Evolutionary conservation across 129 eudicot genomes (phyloP), one percentile per base, ranked within the genome.

Genomic region (Flaveria bidentis): DNA sequence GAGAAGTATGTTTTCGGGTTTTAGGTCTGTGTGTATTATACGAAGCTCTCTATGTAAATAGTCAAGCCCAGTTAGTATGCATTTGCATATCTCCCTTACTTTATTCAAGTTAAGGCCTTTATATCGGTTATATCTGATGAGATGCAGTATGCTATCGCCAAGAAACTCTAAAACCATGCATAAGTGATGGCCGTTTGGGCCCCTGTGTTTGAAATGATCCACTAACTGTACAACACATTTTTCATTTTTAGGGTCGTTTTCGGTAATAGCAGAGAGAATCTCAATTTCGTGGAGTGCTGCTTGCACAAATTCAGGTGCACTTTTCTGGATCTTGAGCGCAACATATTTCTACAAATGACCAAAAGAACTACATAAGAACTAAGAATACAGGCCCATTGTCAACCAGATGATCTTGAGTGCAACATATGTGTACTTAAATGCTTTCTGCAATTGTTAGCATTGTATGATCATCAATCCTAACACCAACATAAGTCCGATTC

Each of bases 121-220:
- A 66, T 94, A 90, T 22, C 93, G 93, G 76, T 94, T 94, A 67
- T 87, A 87, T 80, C 85, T 84, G 58, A 87, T 91, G 47, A 94
- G 83, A 67, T 83, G 88, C 41, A 94, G 87, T 60, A 94, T 82
- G 77, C 96, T 94, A 85, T 94, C 99, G 22, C 99, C 99, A 46
- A 94, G 97, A 85, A 87, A 94, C 72, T 94, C 99, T 44, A 94
- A 92, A 56, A 94, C 96, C 99, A 94, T 94, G 87, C 99, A 94
- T 74, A 82, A 76, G 74, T 94, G 99, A 77, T 91, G 97, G 53
- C 99, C 99, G 73, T 94, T 94, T 64, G 99, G 99, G 67, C 99
- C 99, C 16, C 87, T 53, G 74, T 94, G 99, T 80, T 91, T 94
- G 76, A 94, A 94, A 76, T 91, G 97, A 72, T 94, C 99, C 66